Percentiles rank a stretch among this genome's conserved stretches.
These are phyloP conservation scores for Agrocybe praecox DNA, from an alignment of 768 basidiomycete genomes.

Conservation along the genomic window DNA sequence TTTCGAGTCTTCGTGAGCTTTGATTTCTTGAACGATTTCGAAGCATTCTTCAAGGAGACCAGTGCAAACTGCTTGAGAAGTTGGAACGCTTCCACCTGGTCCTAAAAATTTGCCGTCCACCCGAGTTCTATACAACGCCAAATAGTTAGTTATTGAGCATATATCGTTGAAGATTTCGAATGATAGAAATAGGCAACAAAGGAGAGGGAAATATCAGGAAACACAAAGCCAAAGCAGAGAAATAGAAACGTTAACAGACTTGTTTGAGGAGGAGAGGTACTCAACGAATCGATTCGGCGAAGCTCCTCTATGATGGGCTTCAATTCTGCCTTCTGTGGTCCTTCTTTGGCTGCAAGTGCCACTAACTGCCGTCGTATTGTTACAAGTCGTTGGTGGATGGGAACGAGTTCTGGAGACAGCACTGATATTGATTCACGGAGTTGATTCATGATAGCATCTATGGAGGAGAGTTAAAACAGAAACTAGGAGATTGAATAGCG, in stretches of 20 bases:
- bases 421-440: slow-evolving; percentile 87
- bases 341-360: slow-evolving; percentile 85
- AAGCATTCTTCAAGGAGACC: slow-evolving; percentile 97
- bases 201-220: slow-evolving; percentile 2
- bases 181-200: neutral
- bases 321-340: slow-evolving; percentile 82
- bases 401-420: slow-evolving; percentile 87
- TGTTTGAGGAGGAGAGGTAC: slow-evolving; percentile 43
- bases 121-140: slow-evolving; percentile 76
- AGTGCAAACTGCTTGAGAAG: slow-evolving; percentile 89
- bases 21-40: slow-evolving; percentile 93
- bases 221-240: slow-evolving; percentile 17
- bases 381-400: slow-evolving; percentile 88
- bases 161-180: neutral
- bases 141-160: neutral
- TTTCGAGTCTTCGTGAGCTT: slow-evolving; percentile 88
- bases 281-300: slow-evolving; percentile 94
- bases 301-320: slow-evolving; percentile 92
- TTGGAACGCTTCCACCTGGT: slow-evolving; percentile 86
- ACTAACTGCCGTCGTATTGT: slow-evolving; percentile 88
- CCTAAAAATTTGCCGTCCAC: slow-evolving; percentile 97
- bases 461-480: neutral
- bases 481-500: slow-evolving; percentile 1
- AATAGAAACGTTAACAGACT: slow-evolving; percentile 31
- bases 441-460: slow-evolving; percentile 75